Evolutionary conservation across 176 grass and related monocot genomes (phyloP), one percentile per base, ranked within the genome.

Genomic region (Elymus sibiricus): DNA sequence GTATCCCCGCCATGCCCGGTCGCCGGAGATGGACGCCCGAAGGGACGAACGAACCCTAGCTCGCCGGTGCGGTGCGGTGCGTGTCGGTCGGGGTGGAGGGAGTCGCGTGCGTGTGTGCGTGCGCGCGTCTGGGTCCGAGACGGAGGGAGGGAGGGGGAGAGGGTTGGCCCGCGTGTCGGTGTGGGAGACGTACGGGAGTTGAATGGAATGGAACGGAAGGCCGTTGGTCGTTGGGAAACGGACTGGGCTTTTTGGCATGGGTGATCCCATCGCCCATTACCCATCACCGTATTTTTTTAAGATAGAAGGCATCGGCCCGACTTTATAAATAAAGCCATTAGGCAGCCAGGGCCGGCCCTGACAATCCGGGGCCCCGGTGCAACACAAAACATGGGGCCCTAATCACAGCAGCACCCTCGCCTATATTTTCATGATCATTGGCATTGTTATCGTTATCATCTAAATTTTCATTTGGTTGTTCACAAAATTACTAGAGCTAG

Each of bases 1-100:
- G 82, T 84, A 94, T 84, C 82, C 96, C 96, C 7, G 91, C 91
- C 93, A 98, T 98, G 25, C 56, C 77, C 53, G 67, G 56, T 59
- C 85, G 84, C 85, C 80, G 29, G 75, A 68, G 51, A 14, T 16
- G 24, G 71, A 11, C 22, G 72, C 3, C 53, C 19, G 55, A 56
- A 2, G 17, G 53, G 7, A 5, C 40, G 71, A 24, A 6, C 70
- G 53, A 76, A 87, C 76, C 89, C 85, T 87, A 87, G 84, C 76
- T 82, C 58, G 38, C 56, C 59, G 56, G 39, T 43, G 37, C 70
- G 81, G 81, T n/a, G 32, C 26, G 28, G 64, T 32, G 63, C 63
- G 63, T 44, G 77, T 27, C 61, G 38, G 82, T 46, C 24, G 53
- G 53, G 53, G 19, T 58, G 31, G 29, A 56, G 22, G 81, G 75